Percentiles rank a stretch among this genome's conserved stretches.
phyloP scores from a whole-genome alignment of 306 rosid species.

The Herpetospermum pedunculosum region DNA sequence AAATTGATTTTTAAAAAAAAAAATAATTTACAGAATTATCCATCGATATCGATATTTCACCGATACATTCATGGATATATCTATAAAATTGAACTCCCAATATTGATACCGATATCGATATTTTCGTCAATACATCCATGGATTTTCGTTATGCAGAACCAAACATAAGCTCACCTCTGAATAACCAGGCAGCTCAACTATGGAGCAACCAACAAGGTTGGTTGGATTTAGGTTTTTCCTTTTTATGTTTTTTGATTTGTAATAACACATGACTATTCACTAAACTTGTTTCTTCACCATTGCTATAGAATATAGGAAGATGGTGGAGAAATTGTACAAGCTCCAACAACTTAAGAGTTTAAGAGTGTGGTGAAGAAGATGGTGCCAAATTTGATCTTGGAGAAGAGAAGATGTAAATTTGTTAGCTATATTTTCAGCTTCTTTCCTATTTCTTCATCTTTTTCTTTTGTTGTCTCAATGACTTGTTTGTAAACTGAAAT shows the following conservation, averaged over 20 bases:
- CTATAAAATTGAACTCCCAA: no score
- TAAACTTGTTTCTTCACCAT: neutral
- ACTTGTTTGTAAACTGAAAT: neutral
- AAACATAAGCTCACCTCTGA: slow-evolving; percentile 72
- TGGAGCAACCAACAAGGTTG: slow-evolving; percentile 86
- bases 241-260: neutral
- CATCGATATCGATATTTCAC: no score
- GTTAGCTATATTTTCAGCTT: no score
- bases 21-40: no score
- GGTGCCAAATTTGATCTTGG: no score
- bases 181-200: slow-evolving; percentile 80
- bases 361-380: neutral
- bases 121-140: no score
- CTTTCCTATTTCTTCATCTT: neutral
- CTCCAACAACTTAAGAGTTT: slow-evolving; percentile 18
- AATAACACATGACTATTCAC: neutral
- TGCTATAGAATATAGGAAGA: slow-evolving; percentile 57
- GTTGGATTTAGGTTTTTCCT: neutral
- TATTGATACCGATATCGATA: no score
- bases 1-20: no score
- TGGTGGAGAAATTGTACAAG: slow-evolving; percentile 85
- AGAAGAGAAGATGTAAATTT: no score
- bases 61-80: no score
- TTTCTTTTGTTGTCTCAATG: neutral
- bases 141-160: no score